Evolutionary conservation across 441 rosid genomes (phyloP).

Genomic region (Gossypium trilobum): DNA sequence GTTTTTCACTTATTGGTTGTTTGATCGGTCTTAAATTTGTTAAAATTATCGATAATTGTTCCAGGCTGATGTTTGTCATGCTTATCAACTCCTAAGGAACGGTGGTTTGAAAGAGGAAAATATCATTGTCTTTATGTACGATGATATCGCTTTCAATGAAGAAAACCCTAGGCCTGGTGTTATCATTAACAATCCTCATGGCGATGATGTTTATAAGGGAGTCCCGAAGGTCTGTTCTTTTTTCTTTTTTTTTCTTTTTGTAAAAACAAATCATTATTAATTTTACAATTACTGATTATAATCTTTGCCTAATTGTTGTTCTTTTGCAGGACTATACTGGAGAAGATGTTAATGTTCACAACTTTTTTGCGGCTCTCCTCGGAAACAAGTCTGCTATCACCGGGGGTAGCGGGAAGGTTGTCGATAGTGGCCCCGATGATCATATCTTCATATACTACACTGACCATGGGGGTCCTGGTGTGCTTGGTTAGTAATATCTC

Average conservation of each 20-base stretch:
- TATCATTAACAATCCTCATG: slow-evolving; percentile 72
- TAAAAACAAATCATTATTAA: not conserved
- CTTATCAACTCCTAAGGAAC: slow-evolving; percentile 77
- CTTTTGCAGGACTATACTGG: slow-evolving; percentile 75
- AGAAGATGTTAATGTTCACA: slow-evolving; percentile 53
- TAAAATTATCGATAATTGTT: slow-evolving; percentile 2
- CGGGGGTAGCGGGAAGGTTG: slow-evolving; percentile 87
- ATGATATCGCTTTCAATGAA: slow-evolving; percentile 62
- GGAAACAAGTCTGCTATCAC: slow-evolving; percentile 64
- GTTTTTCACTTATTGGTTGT: not conserved
- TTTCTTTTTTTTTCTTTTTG: not conserved
- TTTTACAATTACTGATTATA: not conserved
- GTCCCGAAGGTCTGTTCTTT: slow-evolving; percentile 74
- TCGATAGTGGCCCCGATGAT: slow-evolving; percentile 82
- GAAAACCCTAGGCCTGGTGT: slow-evolving; percentile 88
- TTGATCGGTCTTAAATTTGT: not conserved
- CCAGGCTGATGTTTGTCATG: slow-evolving; percentile 95
- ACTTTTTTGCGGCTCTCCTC: slow-evolving; percentile 72
- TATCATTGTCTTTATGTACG: slow-evolving; percentile 85
- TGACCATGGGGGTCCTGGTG: slow-evolving; percentile 98
- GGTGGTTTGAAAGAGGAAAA: slow-evolving; percentile 92
- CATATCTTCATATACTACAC: slow-evolving; percentile 75
- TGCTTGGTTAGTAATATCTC: slow-evolving; percentile 66
- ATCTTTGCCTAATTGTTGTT: slow-evolving; percentile 4
- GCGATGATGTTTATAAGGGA: slow-evolving; percentile 74